These are phyloP conservation scores for Dillenia turbinata DNA, from an alignment of 164 flowering plant species.

Conservation along the genomic window DNA sequence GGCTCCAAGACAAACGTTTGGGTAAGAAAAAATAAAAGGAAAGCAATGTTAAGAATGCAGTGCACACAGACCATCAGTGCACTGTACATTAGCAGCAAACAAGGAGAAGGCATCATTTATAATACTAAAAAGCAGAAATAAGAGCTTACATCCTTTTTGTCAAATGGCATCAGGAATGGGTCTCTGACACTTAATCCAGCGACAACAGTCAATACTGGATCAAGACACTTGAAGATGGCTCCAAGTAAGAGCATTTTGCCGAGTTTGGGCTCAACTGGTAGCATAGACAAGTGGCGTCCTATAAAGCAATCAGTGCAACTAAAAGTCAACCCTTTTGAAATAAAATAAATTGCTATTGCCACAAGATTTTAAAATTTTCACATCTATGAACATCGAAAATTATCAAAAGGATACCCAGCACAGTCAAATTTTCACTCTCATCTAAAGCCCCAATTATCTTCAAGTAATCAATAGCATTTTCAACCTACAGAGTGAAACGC, in stretches of 20 bases:
- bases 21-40: too few relatives aligned
- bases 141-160: slow-evolving; percentile 88
- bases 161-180: slow-evolving; percentile 83
- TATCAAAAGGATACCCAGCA: slow-evolving; percentile 43
- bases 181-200: slow-evolving; percentile 94
- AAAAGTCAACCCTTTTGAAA: not conserved
- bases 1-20: too few relatives aligned
- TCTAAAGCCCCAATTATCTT: slow-evolving; percentile 87
- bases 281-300: slow-evolving; percentile 83
- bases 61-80: too few relatives aligned
- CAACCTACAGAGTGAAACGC: slow-evolving; percentile 46
- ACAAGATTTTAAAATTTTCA: too few relatives aligned
- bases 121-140: too few relatives aligned
- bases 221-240: slow-evolving; percentile 80
- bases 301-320: slow-evolving; percentile 19
- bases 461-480: slow-evolving; percentile 92
- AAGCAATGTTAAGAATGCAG: too few relatives aligned
- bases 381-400: not conserved
- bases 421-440: slow-evolving; percentile 77
- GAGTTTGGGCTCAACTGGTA: slow-evolving; percentile 97
- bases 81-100: too few relatives aligned
- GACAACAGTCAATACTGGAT: slow-evolving; percentile 84
- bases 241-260: slow-evolving; percentile 97
- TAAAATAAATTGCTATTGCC: too few relatives aligned
- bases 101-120: too few relatives aligned